phyloP scores from a whole-genome alignment of 169 alveolate genomes.

The Ichthyophthirius multifiliis region DNA sequence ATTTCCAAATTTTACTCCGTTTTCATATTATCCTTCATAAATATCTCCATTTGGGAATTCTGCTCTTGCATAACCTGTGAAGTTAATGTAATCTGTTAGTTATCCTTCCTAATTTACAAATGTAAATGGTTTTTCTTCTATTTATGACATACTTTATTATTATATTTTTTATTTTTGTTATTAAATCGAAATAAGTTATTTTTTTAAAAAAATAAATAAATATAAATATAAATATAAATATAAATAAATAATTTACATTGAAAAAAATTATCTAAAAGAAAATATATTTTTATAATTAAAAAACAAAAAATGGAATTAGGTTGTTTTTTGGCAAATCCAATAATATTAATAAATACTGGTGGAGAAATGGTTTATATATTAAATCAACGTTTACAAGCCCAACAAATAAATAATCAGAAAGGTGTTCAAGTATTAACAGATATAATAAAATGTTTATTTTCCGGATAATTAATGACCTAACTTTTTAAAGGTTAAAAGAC shows the following conservation, averaged over 20 bases:
- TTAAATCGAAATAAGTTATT: too few species aligned
- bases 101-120: too few species aligned
- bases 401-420: constrained; percentile 57
- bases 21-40: constrained; percentile 80
- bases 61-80: constrained; percentile 81
- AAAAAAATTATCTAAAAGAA: too few species aligned
- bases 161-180: too few species aligned
- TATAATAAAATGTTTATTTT: constrained; percentile 57
- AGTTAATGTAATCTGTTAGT: too few species aligned
- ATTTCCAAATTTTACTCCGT: constrained; percentile 77
- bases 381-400: constrained; percentile 69
- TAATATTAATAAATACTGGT: constrained; percentile 63
- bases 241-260: too few species aligned
- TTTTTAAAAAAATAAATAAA: too few species aligned
- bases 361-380: constrained; percentile 78
- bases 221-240: too few species aligned
- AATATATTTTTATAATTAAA: too few species aligned
- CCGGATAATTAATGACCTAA: constrained; percentile 63
- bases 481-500: constrained; percentile 62
- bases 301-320: too few species aligned
- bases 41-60: constrained; percentile 84
- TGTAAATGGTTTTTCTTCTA: too few species aligned
- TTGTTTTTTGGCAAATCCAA: constrained; percentile 47
- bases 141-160: too few species aligned
- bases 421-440: constrained; percentile 63